Percentiles rank a stretch among this genome's conserved stretches.
Evolutionary conservation across 345 rosid genomes (phyloP).

Genomic region (Brassica rapa): DNA sequence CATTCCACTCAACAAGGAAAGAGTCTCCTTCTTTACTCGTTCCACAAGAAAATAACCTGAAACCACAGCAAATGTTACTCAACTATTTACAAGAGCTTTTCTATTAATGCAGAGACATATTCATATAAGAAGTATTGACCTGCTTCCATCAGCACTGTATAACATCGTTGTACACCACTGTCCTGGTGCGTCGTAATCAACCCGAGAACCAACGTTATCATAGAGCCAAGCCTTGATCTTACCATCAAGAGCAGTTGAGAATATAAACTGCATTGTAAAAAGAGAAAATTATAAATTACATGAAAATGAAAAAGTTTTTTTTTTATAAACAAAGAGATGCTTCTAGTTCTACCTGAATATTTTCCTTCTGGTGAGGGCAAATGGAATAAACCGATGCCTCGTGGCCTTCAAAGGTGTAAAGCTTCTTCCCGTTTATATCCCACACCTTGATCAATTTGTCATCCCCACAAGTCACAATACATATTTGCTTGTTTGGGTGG

Average conservation of each 20-base stretch:
- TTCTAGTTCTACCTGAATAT: slow-evolving; percentile 41
- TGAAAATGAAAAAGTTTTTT: neutral
- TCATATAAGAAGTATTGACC: slow-evolving; percentile 43
- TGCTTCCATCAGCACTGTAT: slow-evolving; percentile 87
- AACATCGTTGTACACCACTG: slow-evolving; percentile 81
- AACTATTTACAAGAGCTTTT: neutral
- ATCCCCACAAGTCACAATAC: slow-evolving; percentile 77
- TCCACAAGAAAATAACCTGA: slow-evolving; percentile 77
- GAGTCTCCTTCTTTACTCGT: slow-evolving; percentile 86
- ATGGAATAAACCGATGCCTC: slow-evolving; percentile 70
- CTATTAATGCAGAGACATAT: neutral
- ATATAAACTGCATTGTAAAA: slow-evolving; percentile 61
- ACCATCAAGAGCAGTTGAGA: slow-evolving; percentile 88
- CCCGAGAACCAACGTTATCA: slow-evolving; percentile 76
- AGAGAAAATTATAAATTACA: neutral
- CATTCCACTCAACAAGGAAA: slow-evolving; percentile 76
- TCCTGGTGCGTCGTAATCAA: slow-evolving; percentile 92
- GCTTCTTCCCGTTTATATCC: slow-evolving; percentile 59
- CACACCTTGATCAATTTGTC: slow-evolving; percentile 82
- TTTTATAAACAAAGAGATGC: slow-evolving; percentile 1
- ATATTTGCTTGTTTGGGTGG: slow-evolving; percentile 50
- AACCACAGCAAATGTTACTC: slow-evolving; percentile 4
- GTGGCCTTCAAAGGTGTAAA: slow-evolving; percentile 74
- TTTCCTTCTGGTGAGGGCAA: slow-evolving; percentile 61
- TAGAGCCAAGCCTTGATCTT: slow-evolving; percentile 95